Conservation (phyloP, 495 filamentous ascomycete genomes). For the Cairneyella variabilis region DNA sequence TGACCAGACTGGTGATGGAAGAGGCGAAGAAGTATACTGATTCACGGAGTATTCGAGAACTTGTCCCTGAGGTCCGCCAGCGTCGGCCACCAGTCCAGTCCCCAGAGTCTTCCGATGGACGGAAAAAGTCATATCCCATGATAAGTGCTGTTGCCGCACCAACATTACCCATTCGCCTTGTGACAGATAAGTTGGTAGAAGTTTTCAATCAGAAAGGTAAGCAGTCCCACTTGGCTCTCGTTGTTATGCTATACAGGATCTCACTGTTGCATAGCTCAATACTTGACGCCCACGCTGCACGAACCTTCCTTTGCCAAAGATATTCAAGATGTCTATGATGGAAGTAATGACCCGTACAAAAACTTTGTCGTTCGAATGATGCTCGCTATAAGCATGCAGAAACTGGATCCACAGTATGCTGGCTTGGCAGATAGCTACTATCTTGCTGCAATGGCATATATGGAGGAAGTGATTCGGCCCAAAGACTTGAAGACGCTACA, state of each 20-base stretch:
- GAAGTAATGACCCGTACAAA: constrained; percentile 70
- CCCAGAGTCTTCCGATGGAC: constrained; percentile 33
- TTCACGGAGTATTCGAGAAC: constrained; percentile 78
- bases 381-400: constrained; percentile 88
- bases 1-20: constrained; percentile 91
- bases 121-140: constrained; percentile 64
- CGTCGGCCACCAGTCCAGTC: constrained; percentile 26
- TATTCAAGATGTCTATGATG: constrained; percentile 73
- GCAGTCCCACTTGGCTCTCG: constrained; percentile 12
- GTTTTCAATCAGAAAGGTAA: constrained; percentile 77
- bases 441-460: constrained; percentile 73
- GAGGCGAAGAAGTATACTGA: constrained; percentile 85
- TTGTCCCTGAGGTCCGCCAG: constrained; percentile 63
- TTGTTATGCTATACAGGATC: background rate
- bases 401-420: constrained; percentile 71
- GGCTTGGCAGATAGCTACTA: constrained; percentile 91
- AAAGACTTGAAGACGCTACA: constrained; percentile 89
- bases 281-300: constrained; percentile 79
- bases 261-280: constrained; percentile 59
- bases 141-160: constrained; percentile 70
- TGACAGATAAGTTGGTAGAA: constrained; percentile 71
- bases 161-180: constrained; percentile 58
- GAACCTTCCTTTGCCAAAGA: constrained; percentile 74
- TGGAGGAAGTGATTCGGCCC: constrained; percentile 70
- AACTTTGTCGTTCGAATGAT: constrained; percentile 87